Base-by-base conservation (phyloP, 805 yeast species). In the Isabelozyma rhagii region DNA sequence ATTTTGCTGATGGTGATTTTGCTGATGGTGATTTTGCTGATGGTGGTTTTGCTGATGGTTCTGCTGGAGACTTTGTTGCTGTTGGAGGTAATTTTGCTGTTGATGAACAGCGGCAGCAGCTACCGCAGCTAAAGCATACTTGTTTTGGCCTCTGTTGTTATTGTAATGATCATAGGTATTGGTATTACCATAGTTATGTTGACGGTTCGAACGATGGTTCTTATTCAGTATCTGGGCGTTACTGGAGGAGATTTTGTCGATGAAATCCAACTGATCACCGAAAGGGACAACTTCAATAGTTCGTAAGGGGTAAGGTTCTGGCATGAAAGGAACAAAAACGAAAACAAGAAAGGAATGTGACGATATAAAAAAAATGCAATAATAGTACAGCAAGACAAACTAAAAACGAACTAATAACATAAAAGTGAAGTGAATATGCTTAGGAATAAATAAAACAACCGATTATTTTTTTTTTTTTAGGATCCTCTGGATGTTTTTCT, bases 91-190 rank as follows among this genome's bases (percentile, higher is more conserved):
- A 14, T 48, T 39, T 34, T 55, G 63, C 45, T 60, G 69, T 41
- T 64, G 68, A 41, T 60, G 66, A 17, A 61, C 67, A 13, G 66
- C 68, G 13, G 70, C 70, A n/a, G 70, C 68, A 3, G 68, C 67
- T 5, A 61, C 64, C 5, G 70, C 63, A 14, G 68, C 64, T 44
- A 59, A 53, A 1, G 67, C 59, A 46, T 62, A 63, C 49, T 63
- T 61, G 47, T 58, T 56, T 41, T 57, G 63, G 17, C 14, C 15
- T 21, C 49, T 46, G 41, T 47, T 43, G 21, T 47, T 42, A 40
- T 29, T 34, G 34, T 34, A 41, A 11, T 45, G 38, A 28, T 28
- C 31, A 15, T 45, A 10, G 27, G 18, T 17, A 41, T 52, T 45
- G 39, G 48, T 49, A 18, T 55, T 47, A 51, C 27, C 44, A 52